Conservation (phyloP, 148 eudicot genomes). For the Chenopodium quinoa region DNA sequence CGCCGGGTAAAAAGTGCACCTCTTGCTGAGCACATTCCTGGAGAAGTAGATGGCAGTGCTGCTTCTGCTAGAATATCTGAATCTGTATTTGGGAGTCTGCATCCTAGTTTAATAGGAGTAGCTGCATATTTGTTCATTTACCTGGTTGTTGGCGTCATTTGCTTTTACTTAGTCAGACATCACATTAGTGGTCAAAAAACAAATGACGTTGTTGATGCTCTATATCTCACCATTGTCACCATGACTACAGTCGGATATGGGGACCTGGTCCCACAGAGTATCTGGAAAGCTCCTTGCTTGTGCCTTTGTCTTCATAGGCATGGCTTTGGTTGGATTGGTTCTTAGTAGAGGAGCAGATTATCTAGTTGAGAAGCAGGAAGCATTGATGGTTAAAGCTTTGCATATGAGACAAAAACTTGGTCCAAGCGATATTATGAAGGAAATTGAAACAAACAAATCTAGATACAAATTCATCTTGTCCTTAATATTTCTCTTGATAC, state of each 20-base stretch:
- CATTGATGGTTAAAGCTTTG: slow-evolving; percentile 51
- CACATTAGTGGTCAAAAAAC: slow-evolving; percentile 66
- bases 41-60: slow-evolving; percentile 25
- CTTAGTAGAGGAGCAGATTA: slow-evolving; percentile 79
- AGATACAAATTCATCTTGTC: slow-evolving; percentile 54
- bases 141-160: slow-evolving; percentile 44
- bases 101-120: slow-evolving; percentile 62
- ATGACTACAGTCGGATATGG: slow-evolving; percentile 98
- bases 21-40: slow-evolving; percentile 32
- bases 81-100: slow-evolving; percentile 35
- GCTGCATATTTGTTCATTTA: slow-evolving; percentile 41
- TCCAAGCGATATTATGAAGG: slow-evolving; percentile 42
- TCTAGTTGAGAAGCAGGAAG: slow-evolving; percentile 81
- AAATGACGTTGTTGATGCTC: slow-evolving; percentile 65
- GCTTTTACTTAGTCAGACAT: slow-evolving; percentile 57
- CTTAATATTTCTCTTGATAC: slow-evolving; percentile 39
- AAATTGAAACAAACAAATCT: slow-evolving; percentile 53
- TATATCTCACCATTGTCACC: slow-evolving; percentile 83
- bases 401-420: slow-evolving; percentile 42
- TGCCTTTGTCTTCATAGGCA: slow-evolving; percentile 79
- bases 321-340: slow-evolving; percentile 59
- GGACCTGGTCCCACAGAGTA: slow-evolving; percentile 67
- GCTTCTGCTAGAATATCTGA: slow-evolving; percentile 26
- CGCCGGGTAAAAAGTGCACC: slow-evolving; percentile 72
- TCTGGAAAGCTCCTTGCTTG: slow-evolving; percentile 76